Conservation (phyloP, 495 filamentous ascomycete species). For the Penicillium waksmanii region DNA sequence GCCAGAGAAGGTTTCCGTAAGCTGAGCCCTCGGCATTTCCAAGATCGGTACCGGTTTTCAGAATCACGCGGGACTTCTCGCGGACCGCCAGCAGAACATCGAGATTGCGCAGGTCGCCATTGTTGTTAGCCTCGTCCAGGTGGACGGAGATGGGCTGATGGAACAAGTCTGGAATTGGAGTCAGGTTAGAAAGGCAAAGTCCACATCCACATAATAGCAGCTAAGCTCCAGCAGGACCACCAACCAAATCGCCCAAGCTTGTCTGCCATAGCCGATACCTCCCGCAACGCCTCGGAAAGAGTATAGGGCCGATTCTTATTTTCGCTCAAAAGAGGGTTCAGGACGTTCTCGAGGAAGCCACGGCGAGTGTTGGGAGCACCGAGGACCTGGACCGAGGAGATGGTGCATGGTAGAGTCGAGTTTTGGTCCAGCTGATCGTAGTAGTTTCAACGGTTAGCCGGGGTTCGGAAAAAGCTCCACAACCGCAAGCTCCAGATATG, state of each 20-base stretch:
- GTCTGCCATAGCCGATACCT: constrained; percentile 65
- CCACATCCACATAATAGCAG: too few relatives aligned
- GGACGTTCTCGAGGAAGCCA: constrained; percentile 75
- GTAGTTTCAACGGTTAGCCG: constrained; percentile 22
- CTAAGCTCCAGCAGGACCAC: constrained; percentile 17
- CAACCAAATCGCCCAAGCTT: constrained; percentile 83
- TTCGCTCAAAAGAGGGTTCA: constrained; percentile 74
- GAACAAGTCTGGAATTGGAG: constrained; percentile 69
- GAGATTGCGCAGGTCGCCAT: constrained; percentile 65
- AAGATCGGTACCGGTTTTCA: constrained; percentile 91
- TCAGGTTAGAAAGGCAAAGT: too few relatives aligned
- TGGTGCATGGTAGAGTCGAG: constrained; percentile 75
- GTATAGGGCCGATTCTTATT: constrained; percentile 71
- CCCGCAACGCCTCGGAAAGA: constrained; percentile 72
- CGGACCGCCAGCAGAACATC: constrained; percentile 73
- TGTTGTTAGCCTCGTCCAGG: constrained; percentile 69
- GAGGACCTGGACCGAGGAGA: constrained; percentile 80
- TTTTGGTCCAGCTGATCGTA: constrained; percentile 72
- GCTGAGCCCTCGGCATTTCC: constrained; percentile 91
- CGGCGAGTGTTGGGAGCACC: constrained; percentile 76
- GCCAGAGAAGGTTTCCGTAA: constrained; percentile 77
- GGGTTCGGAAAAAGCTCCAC: constrained; percentile 12
- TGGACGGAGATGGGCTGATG: constrained; percentile 79
- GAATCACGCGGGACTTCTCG: constrained; percentile 76
- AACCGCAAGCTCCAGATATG: constrained; percentile 3